Conservation (phyloP, 352 stramenopile genomes). For the Globisporangium sylvaticum region DNA sequence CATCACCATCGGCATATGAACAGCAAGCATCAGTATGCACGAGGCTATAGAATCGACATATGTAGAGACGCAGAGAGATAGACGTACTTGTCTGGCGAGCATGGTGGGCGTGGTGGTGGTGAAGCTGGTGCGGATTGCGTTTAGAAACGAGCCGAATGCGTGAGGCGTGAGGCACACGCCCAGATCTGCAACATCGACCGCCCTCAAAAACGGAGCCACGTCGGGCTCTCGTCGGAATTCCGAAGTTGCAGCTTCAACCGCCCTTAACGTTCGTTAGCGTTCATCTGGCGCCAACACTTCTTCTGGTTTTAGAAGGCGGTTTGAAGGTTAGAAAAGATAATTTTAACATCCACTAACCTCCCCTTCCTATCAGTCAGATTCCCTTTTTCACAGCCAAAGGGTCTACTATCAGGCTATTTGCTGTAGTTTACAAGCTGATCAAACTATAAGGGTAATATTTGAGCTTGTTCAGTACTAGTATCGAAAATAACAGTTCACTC, state of each 20-base stretch:
- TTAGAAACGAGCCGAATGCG: constrained; percentile 1
- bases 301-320: neutral
- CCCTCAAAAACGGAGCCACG: constrained; percentile 5
- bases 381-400: neutral
- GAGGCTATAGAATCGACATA: too few species aligned
- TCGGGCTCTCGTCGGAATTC: constrained; percentile 15
- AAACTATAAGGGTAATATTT: too few species aligned
- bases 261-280: neutral
- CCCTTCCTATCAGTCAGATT: neutral
- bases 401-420: neutral
- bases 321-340: neutral
- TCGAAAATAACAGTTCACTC: neutral
- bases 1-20: neutral
- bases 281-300: neutral
- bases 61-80: neutral
- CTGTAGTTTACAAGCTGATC: neutral
- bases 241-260: constrained; percentile 11
- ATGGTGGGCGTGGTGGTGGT: constrained; percentile 10
- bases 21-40: neutral
- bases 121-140: neutral
- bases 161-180: constrained; percentile 3
- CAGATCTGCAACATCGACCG: neutral
- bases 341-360: neutral
- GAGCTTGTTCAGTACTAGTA: neutral
- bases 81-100: constrained; percentile 34